Evolutionary conservation across 2,329 filamentous ascomycete genomes (phyloP).

Genomic region (Talaromyces sp.): DNA sequence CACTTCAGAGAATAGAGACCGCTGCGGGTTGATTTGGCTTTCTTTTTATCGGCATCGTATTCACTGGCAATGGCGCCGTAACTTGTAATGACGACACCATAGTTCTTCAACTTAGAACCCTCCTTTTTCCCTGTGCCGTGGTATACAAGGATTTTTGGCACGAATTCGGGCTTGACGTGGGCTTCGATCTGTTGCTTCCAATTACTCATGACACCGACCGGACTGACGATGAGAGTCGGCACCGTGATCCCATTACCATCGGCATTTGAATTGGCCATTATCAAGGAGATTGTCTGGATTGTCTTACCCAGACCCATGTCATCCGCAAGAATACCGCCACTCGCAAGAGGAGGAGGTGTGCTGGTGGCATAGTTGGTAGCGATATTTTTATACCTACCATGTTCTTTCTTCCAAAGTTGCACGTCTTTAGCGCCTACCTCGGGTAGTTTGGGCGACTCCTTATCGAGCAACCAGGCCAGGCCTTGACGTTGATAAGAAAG

Average conservation of each 20-base stretch:
- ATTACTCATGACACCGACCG: conserved; percentile 84
- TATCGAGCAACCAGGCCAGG: conserved; percentile 74
- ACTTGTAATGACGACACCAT: conserved; percentile 77
- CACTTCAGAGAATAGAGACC: conserved; percentile 65
- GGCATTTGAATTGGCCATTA: conserved; percentile 55
- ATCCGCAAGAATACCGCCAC: conserved; percentile 81
- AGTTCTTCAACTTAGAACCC: conserved; percentile 58
- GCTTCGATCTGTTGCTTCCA: conserved; percentile 76
- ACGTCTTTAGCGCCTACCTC: conserved; percentile 58
- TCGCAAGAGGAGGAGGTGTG: conserved; percentile 61
- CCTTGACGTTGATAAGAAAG: conserved; percentile 78
- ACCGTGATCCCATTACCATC: conserved; percentile 48
- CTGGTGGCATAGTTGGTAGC: conserved; percentile 66
- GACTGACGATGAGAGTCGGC: conserved; percentile 74
- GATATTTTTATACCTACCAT: conserved; percentile 59
- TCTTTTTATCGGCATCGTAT: conserved; percentile 45
- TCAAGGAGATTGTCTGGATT: conserved; percentile 76
- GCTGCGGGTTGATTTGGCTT: conserved; percentile 36
- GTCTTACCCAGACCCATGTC: conserved; percentile 94
- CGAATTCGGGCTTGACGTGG: conserved; percentile 64
- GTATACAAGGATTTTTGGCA: conserved; percentile 68
- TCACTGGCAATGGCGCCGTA: conserved; percentile 74
- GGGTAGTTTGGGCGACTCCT: conserved; percentile 69
- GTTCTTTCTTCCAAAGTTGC: conserved; percentile 70
- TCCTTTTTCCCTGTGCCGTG: conserved; percentile 63